Conservation (phyloP, 176 grass and related monocot species). For the Pontederia crassipes region DNA sequence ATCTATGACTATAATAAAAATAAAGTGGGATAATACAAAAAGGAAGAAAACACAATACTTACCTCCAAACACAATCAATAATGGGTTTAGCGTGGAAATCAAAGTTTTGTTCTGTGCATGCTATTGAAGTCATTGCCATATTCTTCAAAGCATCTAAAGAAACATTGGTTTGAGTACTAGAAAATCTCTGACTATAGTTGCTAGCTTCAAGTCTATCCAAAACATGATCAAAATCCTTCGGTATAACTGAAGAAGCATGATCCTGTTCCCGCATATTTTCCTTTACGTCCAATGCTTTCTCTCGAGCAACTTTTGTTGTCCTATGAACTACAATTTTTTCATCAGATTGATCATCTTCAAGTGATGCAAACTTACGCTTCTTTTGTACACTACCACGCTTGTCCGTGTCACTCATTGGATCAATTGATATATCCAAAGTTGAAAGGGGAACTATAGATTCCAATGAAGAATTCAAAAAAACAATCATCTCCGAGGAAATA, state of each 20-base stretch:
- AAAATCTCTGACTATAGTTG: too few relatives aligned
- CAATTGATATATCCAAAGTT: too few relatives aligned
- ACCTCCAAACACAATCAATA: slow-evolving; percentile 14
- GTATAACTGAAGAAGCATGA: not conserved
- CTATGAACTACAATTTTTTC: not conserved
- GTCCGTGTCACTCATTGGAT: too few relatives aligned
- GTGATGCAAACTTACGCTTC: not conserved
- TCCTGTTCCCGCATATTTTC: not conserved
- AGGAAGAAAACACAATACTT: not conserved
- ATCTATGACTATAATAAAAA: too few relatives aligned
- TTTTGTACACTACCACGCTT: not conserved
- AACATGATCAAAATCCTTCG: too few relatives aligned
- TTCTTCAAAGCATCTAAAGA: too few relatives aligned
- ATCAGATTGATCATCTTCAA: not conserved
- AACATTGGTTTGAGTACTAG: too few relatives aligned
- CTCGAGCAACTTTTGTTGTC: not conserved
- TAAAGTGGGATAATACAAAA: not conserved
- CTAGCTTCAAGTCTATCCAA: too few relatives aligned
- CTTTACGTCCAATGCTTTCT: not conserved
- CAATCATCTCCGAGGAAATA: not conserved
- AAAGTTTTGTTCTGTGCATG: too few relatives aligned
- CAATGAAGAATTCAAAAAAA: not conserved
- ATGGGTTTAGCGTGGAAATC: not conserved
- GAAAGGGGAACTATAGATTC: too few relatives aligned
- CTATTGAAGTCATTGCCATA: too few relatives aligned